These are phyloP conservation scores for Byssochlamys sp. DNA, from an alignment of 2,329 filamentous ascomycete genomes.

Conservation along the genomic window DNA sequence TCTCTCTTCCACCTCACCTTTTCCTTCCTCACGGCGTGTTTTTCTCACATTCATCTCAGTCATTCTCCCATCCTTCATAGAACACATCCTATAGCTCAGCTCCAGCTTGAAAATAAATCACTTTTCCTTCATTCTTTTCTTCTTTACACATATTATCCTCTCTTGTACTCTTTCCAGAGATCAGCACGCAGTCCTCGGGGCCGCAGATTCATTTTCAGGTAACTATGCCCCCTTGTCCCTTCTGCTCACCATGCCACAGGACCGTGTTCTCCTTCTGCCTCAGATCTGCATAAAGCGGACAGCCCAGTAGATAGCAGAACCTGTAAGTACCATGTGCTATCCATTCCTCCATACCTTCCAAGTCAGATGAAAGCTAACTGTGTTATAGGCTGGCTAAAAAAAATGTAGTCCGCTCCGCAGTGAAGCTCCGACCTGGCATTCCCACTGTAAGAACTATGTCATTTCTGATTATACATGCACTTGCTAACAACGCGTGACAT, in stretches of 20 bases:
- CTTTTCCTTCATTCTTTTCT: background rate
- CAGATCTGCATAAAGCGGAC: conserved; percentile 5
- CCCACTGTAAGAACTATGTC: background rate
- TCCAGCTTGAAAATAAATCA: background rate
- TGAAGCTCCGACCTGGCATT: conserved; percentile 1
- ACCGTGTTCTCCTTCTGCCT: conserved; percentile 4
- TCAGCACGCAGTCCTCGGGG: background rate
- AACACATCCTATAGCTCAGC: background rate
- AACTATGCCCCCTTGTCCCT: background rate
- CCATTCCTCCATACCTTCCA: background rate
- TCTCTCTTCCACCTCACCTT: background rate
- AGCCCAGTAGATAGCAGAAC: conserved; percentile 14
- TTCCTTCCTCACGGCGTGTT: background rate
- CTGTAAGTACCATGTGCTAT: conserved; percentile 7
- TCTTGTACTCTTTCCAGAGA: background rate
- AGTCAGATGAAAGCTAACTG: background rate
- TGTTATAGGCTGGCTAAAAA: conserved; percentile 9
- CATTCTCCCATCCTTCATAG: background rate
- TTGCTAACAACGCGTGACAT: background rate
- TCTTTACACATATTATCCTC: background rate
- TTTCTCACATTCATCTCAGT: background rate
- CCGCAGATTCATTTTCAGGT: background rate
- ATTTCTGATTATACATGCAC: background rate
- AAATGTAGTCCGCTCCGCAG: conserved; percentile 2
- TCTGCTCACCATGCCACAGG: background rate